Evolutionary conservation across 2,329 filamentous ascomycete species (phyloP).

Genomic region (Blastomyces parvus): DNA sequence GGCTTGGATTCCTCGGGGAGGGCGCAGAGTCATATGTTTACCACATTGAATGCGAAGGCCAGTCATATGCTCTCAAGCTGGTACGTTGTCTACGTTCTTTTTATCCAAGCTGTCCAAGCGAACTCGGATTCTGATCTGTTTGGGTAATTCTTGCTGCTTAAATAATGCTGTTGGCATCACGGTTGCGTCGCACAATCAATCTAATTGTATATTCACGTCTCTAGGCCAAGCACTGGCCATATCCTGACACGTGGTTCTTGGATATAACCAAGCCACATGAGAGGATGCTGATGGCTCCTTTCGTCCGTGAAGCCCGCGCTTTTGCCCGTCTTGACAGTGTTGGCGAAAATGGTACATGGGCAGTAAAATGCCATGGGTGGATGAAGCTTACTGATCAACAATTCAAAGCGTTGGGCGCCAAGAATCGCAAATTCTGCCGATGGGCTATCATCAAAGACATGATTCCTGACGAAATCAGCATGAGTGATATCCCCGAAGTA

Average conservation of each 20-base stretch:
- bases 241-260: not conserved
- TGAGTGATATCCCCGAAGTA: constrained; percentile 13
- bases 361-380: constrained; percentile 15
- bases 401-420: not conserved
- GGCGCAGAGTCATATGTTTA: too few relatives aligned
- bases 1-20: too few relatives aligned
- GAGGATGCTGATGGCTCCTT: constrained; percentile 4
- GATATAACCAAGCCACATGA: not conserved
- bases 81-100: too few relatives aligned
- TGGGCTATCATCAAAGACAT: constrained; percentile 16
- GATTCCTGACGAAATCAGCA: constrained; percentile 5
- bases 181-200: too few relatives aligned
- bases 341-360: constrained; percentile 14
- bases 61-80: too few relatives aligned
- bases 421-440: not conserved
- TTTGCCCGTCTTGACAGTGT: constrained; percentile 14
- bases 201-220: not conserved
- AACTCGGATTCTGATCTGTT: too few relatives aligned
- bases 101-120: too few relatives aligned
- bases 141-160: too few relatives aligned
- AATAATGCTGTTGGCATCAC: too few relatives aligned
- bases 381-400: constrained; percentile 13
- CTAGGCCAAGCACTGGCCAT: not conserved
- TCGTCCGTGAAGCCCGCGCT: constrained; percentile 12
- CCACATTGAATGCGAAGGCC: too few relatives aligned